Evolutionary conservation across 257 asterid species (phyloP).

Genomic region (Lavandula angustifolia): DNA sequence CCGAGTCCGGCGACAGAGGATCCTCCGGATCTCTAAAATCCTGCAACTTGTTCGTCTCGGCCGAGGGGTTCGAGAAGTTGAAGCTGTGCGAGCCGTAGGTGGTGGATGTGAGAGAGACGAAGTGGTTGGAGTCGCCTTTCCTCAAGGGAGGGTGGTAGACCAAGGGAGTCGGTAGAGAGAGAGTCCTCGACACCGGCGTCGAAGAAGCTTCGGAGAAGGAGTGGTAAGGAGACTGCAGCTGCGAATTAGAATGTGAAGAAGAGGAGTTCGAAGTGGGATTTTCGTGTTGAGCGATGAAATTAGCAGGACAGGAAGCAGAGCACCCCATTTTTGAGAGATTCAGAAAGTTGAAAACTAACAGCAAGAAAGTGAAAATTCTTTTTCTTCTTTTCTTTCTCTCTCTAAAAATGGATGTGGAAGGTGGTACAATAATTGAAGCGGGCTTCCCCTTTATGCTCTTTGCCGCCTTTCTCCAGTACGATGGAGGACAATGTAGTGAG

Average conservation of each 20-base stretch:
- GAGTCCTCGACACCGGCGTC: constrained; percentile 55
- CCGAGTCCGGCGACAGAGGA: constrained; percentile 77
- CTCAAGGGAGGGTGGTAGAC: constrained; percentile 61
- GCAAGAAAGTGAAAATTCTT: constrained; percentile 29
- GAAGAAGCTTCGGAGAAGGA: constrained; percentile 56
- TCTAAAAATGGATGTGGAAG: constrained; percentile 27
- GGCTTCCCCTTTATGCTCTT: constrained; percentile 6
- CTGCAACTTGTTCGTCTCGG: constrained; percentile 37
- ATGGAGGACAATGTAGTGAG: constrained; percentile 2
- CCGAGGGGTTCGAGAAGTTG: constrained; percentile 30
- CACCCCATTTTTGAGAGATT: constrained; percentile 52
- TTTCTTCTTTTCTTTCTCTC: not conserved
- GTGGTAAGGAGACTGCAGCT: constrained; percentile 42
- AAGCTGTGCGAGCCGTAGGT: constrained; percentile 73
- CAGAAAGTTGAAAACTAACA: constrained; percentile 6
- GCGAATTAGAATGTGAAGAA: constrained; percentile 46
- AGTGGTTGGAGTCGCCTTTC: constrained; percentile 67
- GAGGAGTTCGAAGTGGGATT: constrained; percentile 50
- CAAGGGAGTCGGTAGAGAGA: constrained; percentile 55
- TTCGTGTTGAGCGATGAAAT: constrained; percentile 50
- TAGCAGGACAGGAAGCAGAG: constrained; percentile 65
- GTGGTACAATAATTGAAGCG: constrained; percentile 41
- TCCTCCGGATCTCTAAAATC: constrained; percentile 42
- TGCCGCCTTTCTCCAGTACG: not conserved
- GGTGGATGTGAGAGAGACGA: constrained; percentile 77